Conservation (phyloP, 768 basidiomycete genomes). For the Lentinus brumalis region DNA sequence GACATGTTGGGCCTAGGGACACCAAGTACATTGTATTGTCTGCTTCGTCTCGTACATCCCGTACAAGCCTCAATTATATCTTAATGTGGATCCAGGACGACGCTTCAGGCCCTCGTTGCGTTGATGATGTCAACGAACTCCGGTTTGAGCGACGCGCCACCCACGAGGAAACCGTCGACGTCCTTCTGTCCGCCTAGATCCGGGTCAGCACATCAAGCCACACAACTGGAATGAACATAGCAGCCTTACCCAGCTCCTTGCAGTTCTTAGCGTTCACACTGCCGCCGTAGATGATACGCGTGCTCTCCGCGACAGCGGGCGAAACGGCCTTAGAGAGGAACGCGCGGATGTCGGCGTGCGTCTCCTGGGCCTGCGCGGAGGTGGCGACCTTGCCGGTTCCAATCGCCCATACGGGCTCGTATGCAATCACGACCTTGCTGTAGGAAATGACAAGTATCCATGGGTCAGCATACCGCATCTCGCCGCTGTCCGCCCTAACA, state of each 20-base stretch:
- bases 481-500: neutral
- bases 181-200: constrained; percentile 69
- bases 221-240: neutral
- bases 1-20: too few relatives aligned
- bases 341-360: constrained; percentile 79
- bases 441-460: neutral
- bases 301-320: constrained; percentile 63
- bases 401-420: constrained; percentile 98
- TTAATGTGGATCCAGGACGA: too few relatives aligned
- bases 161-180: constrained; percentile 97
- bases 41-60: too few relatives aligned
- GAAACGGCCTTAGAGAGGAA: constrained; percentile 73
- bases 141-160: constrained; percentile 96
- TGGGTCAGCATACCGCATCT: too few relatives aligned
- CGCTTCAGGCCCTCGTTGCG: constrained; percentile 25
- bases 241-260: constrained; percentile 77
- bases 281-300: constrained; percentile 94
- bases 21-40: too few relatives aligned
- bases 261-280: constrained; percentile 90
- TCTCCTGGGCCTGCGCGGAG: constrained; percentile 88
- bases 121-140: constrained; percentile 95
- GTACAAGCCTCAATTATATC: too few relatives aligned
- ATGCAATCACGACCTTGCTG: constrained; percentile 92
- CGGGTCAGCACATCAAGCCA: neutral
- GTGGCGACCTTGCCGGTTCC: constrained; percentile 97